These are phyloP conservation scores for Leishmania martiniquensis DNA, from an alignment of 208 protist species.

Conservation along the genomic window DNA sequence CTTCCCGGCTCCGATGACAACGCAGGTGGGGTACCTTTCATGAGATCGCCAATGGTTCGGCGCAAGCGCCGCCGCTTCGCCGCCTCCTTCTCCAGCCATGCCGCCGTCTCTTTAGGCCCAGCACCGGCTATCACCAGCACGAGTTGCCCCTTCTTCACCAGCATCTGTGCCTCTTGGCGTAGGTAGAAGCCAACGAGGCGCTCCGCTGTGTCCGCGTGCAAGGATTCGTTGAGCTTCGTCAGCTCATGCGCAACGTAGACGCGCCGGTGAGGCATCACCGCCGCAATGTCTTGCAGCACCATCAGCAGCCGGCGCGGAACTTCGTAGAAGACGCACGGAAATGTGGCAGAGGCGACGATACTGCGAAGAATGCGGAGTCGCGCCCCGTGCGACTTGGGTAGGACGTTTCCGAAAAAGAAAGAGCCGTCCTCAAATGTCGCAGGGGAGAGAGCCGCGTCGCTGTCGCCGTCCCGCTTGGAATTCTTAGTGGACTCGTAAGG, in stretches of 20 bases:
- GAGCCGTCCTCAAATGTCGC: constrained; percentile 61
- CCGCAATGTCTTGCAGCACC: constrained; percentile 85
- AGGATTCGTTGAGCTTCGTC: constrained; percentile 91
- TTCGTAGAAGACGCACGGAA: constrained; percentile 90
- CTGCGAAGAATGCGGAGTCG: constrained; percentile 72
- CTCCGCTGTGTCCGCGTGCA: constrained; percentile 83
- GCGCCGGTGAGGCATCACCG: constrained; percentile 66
- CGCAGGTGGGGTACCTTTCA: constrained; percentile 7
- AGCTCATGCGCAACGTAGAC: constrained; percentile 88
- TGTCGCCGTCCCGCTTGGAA: neutral
- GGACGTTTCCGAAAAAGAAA: constrained; percentile 89
- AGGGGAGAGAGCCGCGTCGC: neutral
- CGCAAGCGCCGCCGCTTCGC: constrained; percentile 63
- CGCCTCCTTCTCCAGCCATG: constrained; percentile 58
- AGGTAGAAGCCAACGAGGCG: constrained; percentile 78
- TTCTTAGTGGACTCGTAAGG: constrained; percentile 34
- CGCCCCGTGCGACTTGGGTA: constrained; percentile 66
- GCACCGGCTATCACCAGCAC: constrained; percentile 83
- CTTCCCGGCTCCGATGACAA: neutral
- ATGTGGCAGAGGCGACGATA: constrained; percentile 56
- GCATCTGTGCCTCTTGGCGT: constrained; percentile 61
- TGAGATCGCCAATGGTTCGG: constrained; percentile 42
- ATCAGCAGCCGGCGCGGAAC: constrained; percentile 76
- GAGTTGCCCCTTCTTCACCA: constrained; percentile 83
- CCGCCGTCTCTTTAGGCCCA: constrained; percentile 58